Base-by-base conservation (phyloP, 2,329 filamentous ascomycete genomes). In the Fusarium solani-melongenae region DNA sequence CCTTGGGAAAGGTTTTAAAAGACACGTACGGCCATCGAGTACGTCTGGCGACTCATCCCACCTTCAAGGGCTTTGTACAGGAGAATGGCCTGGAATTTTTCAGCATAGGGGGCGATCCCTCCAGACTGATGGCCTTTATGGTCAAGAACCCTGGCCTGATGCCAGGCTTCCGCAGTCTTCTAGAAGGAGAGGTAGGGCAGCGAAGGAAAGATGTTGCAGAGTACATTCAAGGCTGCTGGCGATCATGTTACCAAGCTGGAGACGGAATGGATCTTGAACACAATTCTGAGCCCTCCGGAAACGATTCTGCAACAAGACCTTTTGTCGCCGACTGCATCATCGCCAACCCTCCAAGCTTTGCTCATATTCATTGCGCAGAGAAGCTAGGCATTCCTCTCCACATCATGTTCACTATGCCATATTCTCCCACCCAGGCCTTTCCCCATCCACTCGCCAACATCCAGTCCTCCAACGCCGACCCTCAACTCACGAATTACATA, bases 371-470 rank as follows among this genome's bases (percentile, higher is more conserved):
- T 76, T 88, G 92, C 66, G 93, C 93, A 0, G 92, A 95, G 81
- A 93, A 92, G 81, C 81, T 94, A 76, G 92, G 92, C 0, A 90
- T 94, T 55, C 93, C 93, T 0, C 79, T 94, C 10, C 93, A 95
- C 76, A 90, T 97, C 81, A 97, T 97, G 93, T 98, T 97, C 82
- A 97, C 95, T 1, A 97, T 98, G 94, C 95, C 95, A 0, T 97
- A 94, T 92, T 93, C 93, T 1, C 92, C 94, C 0, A 97, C 95
- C 0, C 91, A 93, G 79, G 89, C 92, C 0, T 97, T 97, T 74
- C 93, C 94, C 0, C 95, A 98, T 77, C 95, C 95, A 0, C 85
- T 98, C 22, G 94, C 94, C 0, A 96, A 96, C 73, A 92, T 97
- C 64, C 89, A 93, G 71, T 91, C 90, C 2, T 90, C 92, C 1